Percentiles rank a stretch among this genome's conserved stretches.
These are phyloP conservation scores for Solanum arcanum DNA, from an alignment of 257 asterid species.

Conservation along the genomic window DNA sequence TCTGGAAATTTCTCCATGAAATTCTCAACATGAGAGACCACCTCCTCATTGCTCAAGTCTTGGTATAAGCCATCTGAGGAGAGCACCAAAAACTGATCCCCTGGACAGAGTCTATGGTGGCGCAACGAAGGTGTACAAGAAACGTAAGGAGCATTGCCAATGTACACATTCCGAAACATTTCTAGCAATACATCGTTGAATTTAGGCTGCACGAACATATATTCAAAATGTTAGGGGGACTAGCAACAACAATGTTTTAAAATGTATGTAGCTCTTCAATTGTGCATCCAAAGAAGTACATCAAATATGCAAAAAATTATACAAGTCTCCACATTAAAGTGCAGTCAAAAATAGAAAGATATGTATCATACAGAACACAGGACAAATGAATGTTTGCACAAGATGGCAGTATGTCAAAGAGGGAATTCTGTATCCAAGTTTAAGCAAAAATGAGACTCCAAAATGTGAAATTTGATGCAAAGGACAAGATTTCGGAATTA, in stretches of 20 bases:
- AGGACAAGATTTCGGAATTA: not conserved
- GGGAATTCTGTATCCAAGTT: not conserved
- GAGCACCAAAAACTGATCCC: conserved; percentile 92
- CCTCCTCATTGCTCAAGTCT: conserved; percentile 89
- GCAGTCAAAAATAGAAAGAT: not conserved
- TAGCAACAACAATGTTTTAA: conserved; percentile 3
- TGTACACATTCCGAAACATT: conserved; percentile 90
- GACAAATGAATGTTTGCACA: not conserved
- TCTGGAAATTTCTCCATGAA: conserved; percentile 94
- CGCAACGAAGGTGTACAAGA: conserved; percentile 84
- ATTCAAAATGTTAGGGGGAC: conserved; percentile 16
- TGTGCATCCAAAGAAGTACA: not conserved
- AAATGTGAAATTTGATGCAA: not conserved
- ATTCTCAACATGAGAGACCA: conserved; percentile 71
- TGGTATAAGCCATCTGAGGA: conserved; percentile 97
- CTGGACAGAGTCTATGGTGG: conserved; percentile 77
- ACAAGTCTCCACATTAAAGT: not conserved
- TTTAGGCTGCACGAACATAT: conserved; percentile 60
- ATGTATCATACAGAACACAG: not conserved
- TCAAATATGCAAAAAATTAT: not conserved
- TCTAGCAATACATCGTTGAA: conserved; percentile 75
- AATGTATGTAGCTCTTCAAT: not conserved
- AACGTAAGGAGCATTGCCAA: conserved; percentile 83
- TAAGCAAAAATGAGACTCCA: not conserved
- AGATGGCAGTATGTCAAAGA: not conserved